Conservation (phyloP, 1,284 basidiomycete species). For the Ceratobasidium sp. region DNA sequence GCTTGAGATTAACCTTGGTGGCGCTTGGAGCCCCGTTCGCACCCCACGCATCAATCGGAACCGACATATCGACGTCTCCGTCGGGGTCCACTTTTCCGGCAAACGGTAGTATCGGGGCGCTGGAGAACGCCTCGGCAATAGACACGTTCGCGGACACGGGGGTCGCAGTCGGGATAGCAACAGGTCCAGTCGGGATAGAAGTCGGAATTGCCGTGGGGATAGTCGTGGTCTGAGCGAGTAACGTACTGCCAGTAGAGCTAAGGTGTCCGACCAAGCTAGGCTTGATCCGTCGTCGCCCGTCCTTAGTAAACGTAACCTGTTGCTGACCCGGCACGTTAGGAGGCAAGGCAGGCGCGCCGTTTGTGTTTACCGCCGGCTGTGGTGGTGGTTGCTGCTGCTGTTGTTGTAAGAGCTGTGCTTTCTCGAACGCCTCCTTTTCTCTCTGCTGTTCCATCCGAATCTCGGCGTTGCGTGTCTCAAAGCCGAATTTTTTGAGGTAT, state of each 20-base stretch:
- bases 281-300: constrained; percentile 38
- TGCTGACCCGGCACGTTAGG: constrained; percentile 38
- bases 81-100: constrained; percentile 48
- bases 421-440: constrained; percentile 28
- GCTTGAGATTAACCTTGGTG: constrained; percentile 58
- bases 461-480: constrained; percentile 55
- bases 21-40: constrained; percentile 5
- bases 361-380: constrained; percentile 11
- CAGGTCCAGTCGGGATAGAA: constrained; percentile 23
- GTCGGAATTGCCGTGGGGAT: constrained; percentile 13
- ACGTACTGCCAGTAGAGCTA: constrained; percentile 28
- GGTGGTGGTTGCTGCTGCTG: neutral
- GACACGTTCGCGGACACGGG: constrained; percentile 19
- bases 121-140: constrained; percentile 25
- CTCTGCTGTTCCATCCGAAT: constrained; percentile 37
- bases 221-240: constrained; percentile 3
- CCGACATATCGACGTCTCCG: constrained; percentile 65
- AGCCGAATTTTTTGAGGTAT: constrained; percentile 85
- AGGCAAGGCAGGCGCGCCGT: neutral
- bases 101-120: constrained; percentile 11
- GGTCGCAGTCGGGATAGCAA: neutral
- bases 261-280: constrained; percentile 38
- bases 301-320: constrained; percentile 39
- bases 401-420: constrained; percentile 7
- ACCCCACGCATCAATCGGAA: constrained; percentile 61